Evolutionary conservation across 2,329 filamentous ascomycete genomes (phyloP), one percentile per base, ranked within the genome.

Genomic region (Aspergillus pseudonomiae): DNA sequence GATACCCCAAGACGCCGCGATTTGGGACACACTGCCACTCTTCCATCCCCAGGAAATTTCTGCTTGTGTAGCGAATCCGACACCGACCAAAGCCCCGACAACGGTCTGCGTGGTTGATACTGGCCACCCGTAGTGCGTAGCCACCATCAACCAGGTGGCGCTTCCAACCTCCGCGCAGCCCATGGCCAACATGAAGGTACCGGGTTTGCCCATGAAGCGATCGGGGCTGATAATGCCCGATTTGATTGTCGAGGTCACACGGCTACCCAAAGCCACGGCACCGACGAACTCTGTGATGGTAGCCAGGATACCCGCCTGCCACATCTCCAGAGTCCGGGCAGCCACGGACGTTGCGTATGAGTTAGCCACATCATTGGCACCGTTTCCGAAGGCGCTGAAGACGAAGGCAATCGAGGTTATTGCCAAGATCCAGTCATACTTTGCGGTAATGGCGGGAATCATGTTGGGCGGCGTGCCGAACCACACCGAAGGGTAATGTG

Each of bases 281-380:
- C 84, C 84, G 14, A 83, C 72, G 67, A 86, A 82, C 68, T 86
- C 84, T 21, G 83, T 85, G 63, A 80, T 67, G 30, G 80, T 76
- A 59, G 83, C 79, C 24, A 86, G 73, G 28, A 85, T 70, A 66
- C 83, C 83, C 69, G 79, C 83, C 71, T 84, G 82, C 57, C 79
- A 77, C 82, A 85, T 84, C 45, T 81, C 82, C 68, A 86, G 77
- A 43, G 83, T 84, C 30, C 79, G 76, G 4, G 84, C 83, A 16
- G 83, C 83, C 39, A 86, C 82, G 3, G 79, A 82, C 24, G 82
- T 84, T 34, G 84, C 84, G 74, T 84, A 86, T 0, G 83, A 79
- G 71, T 85, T 86, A 74, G 83, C 83, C 64, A 85, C 83, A 83
- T 85, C 83, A 64, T 74, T 74, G 53, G 72, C 72, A 24, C 72